Conservation (phyloP, 768 basidiomycete genomes). For the Tricholoma terreum region DNA sequence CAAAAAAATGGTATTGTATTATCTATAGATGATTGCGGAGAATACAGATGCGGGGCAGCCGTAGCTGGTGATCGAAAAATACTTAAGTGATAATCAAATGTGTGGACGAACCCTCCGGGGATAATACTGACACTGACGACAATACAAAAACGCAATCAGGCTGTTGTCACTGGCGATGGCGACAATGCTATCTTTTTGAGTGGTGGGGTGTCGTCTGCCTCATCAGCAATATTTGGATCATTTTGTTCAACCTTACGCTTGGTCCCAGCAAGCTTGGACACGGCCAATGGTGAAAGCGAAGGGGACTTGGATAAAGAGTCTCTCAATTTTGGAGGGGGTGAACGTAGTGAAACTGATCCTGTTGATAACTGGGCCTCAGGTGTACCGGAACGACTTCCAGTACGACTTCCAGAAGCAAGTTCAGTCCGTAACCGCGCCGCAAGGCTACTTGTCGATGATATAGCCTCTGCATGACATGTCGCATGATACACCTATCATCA, state of each 20-base stretch:
- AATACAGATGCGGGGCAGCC: constrained; percentile 22
- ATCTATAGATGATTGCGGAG: constrained; percentile 19
- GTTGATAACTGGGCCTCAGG: constrained; percentile 52
- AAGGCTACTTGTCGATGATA: constrained; percentile 58
- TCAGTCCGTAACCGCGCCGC: constrained; percentile 69
- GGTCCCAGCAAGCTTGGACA: constrained; percentile 50
- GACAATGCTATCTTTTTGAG: constrained; percentile 63
- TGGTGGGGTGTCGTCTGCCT: constrained; percentile 55
- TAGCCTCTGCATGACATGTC: constrained; percentile 86
- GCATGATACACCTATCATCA: constrained; percentile 81
- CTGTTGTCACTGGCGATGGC: constrained; percentile 15
- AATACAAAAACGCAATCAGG: background rate
- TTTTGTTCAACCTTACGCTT: constrained; percentile 76
- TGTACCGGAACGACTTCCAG: constrained; percentile 71
- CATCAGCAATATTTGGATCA: constrained; percentile 36
- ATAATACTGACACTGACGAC: constrained; percentile 2
- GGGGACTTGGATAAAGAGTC: constrained; percentile 36
- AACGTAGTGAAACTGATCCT: constrained; percentile 26
- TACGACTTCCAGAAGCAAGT: constrained; percentile 56
- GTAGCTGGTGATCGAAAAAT: constrained; percentile 12
- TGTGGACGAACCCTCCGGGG: constrained; percentile 8
- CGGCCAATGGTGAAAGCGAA: constrained; percentile 50
- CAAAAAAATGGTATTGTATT: constrained; percentile 18
- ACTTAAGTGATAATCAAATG: constrained; percentile 7
- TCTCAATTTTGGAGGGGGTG: constrained; percentile 33